phyloP scores from a whole-genome alignment of 495 filamentous ascomycete genomes.

The Schizothecium vesticola region DNA sequence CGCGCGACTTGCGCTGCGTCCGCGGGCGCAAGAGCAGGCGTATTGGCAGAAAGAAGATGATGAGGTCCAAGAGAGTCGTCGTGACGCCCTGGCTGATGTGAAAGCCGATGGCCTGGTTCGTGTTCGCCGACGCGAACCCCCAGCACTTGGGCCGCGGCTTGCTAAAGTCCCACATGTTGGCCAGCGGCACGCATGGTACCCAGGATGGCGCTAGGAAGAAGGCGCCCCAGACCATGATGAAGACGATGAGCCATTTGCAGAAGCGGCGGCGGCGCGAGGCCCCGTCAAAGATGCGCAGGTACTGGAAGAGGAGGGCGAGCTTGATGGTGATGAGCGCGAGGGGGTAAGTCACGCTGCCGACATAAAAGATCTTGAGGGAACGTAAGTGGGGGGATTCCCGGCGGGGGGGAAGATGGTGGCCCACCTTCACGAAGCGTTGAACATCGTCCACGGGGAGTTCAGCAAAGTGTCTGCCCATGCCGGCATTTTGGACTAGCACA shows the following conservation, averaged over 20 bases:
- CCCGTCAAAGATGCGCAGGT: constrained; percentile 22
- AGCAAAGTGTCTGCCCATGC: not conserved
- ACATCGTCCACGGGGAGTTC: not conserved
- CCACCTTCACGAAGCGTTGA: not conserved
- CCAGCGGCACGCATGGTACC: constrained; percentile 21
- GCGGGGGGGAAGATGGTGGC: no score
- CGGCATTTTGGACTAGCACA: not conserved
- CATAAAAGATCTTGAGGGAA: constrained; percentile 21
- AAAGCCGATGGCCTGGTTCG: constrained; percentile 14
- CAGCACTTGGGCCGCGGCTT: constrained; percentile 18
- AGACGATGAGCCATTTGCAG: constrained; percentile 14
- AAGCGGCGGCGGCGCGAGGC: constrained; percentile 12
- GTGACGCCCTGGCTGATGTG: constrained; percentile 15
- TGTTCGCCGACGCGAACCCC: constrained; percentile 21
- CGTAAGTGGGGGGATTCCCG: not conserved
- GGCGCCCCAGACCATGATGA: constrained; percentile 23
- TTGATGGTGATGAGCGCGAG: constrained; percentile 26
- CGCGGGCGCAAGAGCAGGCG: not conserved
- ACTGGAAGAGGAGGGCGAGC: constrained; percentile 27
- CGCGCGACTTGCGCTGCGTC: not conserved
- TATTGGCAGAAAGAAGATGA: constrained; percentile 14
- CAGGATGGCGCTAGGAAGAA: constrained; percentile 16
- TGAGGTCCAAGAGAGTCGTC: constrained; percentile 23
- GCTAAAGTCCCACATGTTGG: constrained; percentile 19
- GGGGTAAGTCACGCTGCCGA: constrained; percentile 17